Evolutionary conservation across 306 rosid species (phyloP).

Genomic region (Coriaria nepalensis): DNA sequence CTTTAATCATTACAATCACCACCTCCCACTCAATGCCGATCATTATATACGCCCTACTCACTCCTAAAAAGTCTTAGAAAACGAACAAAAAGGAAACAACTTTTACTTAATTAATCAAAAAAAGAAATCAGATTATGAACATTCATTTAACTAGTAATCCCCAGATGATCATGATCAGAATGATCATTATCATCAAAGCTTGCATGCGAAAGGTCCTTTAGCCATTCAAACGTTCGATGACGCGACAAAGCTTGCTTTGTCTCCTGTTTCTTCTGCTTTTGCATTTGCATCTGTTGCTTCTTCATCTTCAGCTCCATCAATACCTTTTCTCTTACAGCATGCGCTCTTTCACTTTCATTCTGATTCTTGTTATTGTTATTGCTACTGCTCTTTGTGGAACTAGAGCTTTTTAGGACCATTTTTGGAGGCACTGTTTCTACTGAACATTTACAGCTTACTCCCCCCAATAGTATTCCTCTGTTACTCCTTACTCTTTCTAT

Average conservation of each 20-base stretch:
- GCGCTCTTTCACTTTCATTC: slow-evolving; percentile 10
- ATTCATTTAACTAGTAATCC: no score
- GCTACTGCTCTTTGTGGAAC: slow-evolving; percentile 14
- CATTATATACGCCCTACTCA: no score
- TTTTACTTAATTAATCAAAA: no score
- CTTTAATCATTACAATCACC: no score
- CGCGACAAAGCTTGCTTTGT: slow-evolving; percentile 13
- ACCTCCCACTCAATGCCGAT: no score
- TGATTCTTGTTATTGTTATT: not conserved
- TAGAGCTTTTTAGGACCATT: slow-evolving; percentile 17
- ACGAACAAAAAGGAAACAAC: no score
- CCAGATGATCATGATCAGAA: no score
- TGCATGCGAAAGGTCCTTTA: slow-evolving; percentile 20
- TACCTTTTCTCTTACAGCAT: slow-evolving; percentile 37
- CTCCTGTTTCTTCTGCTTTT: slow-evolving; percentile 8
- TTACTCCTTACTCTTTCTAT: slow-evolving; percentile 17
- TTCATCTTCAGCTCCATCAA: slow-evolving; percentile 20
- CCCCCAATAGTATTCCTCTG: slow-evolving; percentile 24
- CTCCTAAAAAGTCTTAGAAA: no score
- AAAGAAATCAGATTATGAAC: no score
- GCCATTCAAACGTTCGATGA: slow-evolving; percentile 18
- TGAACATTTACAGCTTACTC: slow-evolving; percentile 51
- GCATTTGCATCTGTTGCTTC: slow-evolving; percentile 10
- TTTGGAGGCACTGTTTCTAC: slow-evolving; percentile 31
- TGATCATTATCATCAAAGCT: not conserved